Evolutionary conservation across 768 basidiomycete genomes (phyloP), one percentile per base, ranked within the genome.

Genomic region (Royoungia palumana): DNA sequence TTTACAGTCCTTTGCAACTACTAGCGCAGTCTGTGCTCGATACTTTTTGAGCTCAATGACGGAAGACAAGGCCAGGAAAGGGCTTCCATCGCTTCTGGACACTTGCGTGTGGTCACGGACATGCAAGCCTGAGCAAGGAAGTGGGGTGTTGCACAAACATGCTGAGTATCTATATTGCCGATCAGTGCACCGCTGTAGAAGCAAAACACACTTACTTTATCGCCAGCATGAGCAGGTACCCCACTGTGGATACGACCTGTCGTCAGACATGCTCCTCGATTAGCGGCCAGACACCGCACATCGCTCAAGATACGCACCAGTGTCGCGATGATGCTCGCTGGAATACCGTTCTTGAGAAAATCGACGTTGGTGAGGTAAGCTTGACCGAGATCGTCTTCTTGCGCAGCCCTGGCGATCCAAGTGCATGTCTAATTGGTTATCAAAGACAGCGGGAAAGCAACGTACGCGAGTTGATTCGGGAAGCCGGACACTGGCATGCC

Each of bases 401-500:
- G 90, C 7, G 91, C 90, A 5, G 91, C 90, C 41, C 89, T 91
- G 60, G 32, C 36, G 32, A 39, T n/a, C 41, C 20, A 11, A 10
- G 27, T 28, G 27, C 8, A 10, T 9, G 27, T 28, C 27, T 4
- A 25, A 25, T 4, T 25, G 24, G 24, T 25, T 13, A 28, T 28
- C 14, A 24, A 39, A 17, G 10, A 34, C 20, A 28, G 22, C 16
- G 14, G 9, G 22, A 35, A 13, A 13, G 9, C 9, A 32, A 53
- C 88, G 59, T 68, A 94, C 94, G 93, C 92, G 42, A 92, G 94
- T 71, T 96, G 92, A 67, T 97, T 96, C 0, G 95, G 95, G 75
- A 98, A 99, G n/a, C 96, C 96, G 53, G 91, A 94, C 34, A 98
- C 94, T 3, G 95, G 94, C 80, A 98, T 89, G 10, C 92, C 95